A percentile compares a stretch with the other conserved stretches of the same genome.
Conservation (phyloP, 441 rosid genomes). For the Pelargonium cotyledonis region DNA sequence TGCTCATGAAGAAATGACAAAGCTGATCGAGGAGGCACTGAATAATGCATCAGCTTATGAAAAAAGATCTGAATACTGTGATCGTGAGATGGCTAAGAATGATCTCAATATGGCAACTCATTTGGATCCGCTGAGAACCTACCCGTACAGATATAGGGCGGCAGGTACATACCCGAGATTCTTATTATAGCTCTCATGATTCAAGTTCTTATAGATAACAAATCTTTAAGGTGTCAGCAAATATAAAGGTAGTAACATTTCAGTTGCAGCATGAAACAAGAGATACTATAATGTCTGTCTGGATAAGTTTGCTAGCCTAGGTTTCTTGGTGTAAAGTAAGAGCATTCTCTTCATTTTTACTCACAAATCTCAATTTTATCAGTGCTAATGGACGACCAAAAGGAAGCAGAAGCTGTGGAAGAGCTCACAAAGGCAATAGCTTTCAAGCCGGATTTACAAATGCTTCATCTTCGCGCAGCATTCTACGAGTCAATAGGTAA, state of each 20-base stretch:
- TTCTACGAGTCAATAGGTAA: conserved; percentile 80
- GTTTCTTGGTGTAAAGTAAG: background rate
- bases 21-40: conserved; percentile 80
- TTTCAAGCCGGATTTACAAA: conserved; percentile 88
- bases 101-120: conserved; percentile 78
- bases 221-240: too few relatives aligned
- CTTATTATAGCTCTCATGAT: too few relatives aligned
- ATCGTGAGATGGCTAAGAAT: conserved; percentile 84
- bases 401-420: conserved; percentile 74
- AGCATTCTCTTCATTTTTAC: background rate
- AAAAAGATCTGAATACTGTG: conserved; percentile 95
- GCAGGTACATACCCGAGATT: conserved; percentile 50
- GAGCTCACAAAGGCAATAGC: conserved; percentile 76
- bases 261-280: background rate
- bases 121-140: conserved; percentile 86
- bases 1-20: conserved; percentile 96
- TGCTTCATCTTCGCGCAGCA: conserved; percentile 89
- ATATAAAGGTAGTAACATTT: background rate
- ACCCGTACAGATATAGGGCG: conserved; percentile 95
- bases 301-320: background rate
- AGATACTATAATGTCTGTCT: background rate
- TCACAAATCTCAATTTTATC: conserved; percentile 19
- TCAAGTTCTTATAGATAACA: too few relatives aligned
- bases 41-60: conserved; percentile 90
- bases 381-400: conserved; percentile 96